These are phyloP conservation scores for Malus domestica DNA, from an alignment of 306 rosid species.

Conservation along the genomic window ASM211411v1 NC_041803.1:5192501-5193000, in stretches of 20 bases:
- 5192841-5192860: slow-evolving; percentile 25
- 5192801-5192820: neutral
- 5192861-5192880: slow-evolving; percentile 27
- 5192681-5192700: neutral
- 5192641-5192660: no score
- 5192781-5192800: neutral
- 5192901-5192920: slow-evolving; percentile 37
- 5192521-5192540: no score
- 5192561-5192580: neutral
- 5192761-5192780: slow-evolving; percentile 7
- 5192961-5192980: slow-evolving; percentile 23
- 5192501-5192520: no score
- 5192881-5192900: slow-evolving; percentile 25
- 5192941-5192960: slow-evolving; percentile 50
- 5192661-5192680: neutral
- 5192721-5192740: no score
- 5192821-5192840: slow-evolving; percentile 4
- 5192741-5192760: no score
- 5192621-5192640: neutral
- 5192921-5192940: slow-evolving; percentile 38
- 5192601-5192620: neutral
- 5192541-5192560: no score
- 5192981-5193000: neutral
- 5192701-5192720: neutral
- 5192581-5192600: neutral